Evolutionary conservation across 2,329 filamentous ascomycete species (phyloP).

Genomic region (Triangularia verruculosa): DNA sequence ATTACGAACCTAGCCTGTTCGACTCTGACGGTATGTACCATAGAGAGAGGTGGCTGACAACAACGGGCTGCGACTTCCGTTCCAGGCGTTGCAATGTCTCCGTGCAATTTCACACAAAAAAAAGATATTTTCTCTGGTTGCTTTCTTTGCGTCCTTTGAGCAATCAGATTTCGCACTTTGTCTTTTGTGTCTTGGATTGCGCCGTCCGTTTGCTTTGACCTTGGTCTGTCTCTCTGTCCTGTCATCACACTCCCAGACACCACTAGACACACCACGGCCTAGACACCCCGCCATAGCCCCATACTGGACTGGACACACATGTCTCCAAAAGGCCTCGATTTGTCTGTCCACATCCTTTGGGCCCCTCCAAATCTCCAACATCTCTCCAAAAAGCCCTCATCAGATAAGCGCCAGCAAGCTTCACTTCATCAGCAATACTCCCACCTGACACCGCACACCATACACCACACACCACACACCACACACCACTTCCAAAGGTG

Average conservation of each 20-base stretch:
- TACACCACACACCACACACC: conserved; percentile 1
- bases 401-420: neutral
- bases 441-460: conserved; percentile 6
- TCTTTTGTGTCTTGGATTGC: neutral
- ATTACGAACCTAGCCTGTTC: no score
- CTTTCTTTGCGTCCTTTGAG: neutral
- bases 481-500: neutral
- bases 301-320: neutral
- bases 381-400: neutral
- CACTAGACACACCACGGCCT: neutral
- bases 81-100: neutral
- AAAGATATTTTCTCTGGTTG: neutral
- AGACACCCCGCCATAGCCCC: no score
- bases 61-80: neutral
- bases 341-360: neutral
- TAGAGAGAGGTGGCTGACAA: neutral
- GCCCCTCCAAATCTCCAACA: neutral
- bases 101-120: neutral
- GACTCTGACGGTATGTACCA: no score
- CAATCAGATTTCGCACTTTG: neutral
- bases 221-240: neutral
- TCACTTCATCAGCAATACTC: neutral
- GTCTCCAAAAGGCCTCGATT: neutral
- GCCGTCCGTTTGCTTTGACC: conserved; percentile 6
- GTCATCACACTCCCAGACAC: conserved; percentile 4